Conservation (phyloP, 495 filamentous ascomycete species). For the Aspergillus saccharolyticus region DNA sequence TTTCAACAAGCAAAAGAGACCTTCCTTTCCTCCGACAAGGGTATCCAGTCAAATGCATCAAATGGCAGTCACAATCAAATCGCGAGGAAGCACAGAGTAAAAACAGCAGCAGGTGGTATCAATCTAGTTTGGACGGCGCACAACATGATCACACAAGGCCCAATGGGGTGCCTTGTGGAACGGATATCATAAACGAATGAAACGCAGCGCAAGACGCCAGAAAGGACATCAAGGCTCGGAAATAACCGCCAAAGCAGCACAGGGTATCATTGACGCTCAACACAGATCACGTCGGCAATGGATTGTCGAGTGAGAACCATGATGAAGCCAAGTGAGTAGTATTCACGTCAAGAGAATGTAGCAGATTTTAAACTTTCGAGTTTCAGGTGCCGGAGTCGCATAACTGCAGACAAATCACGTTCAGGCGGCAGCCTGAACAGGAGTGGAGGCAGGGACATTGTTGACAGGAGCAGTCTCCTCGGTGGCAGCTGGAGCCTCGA, state of each 20-base stretch:
- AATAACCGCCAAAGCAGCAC: constrained; percentile 25
- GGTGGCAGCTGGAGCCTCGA: constrained; percentile 24
- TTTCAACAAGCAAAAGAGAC: constrained; percentile 18
- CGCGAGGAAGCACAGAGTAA: constrained; percentile 25
- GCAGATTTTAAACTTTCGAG: constrained; percentile 11
- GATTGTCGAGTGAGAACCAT: constrained; percentile 17
- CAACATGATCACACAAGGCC: constrained; percentile 36
- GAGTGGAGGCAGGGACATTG: constrained; percentile 31
- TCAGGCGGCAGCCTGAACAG: constrained; percentile 50
- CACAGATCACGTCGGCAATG: constrained; percentile 1
- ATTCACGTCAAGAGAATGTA: constrained; percentile 14
- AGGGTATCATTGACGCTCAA: constrained; percentile 26
- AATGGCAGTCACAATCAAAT: constrained; percentile 23
- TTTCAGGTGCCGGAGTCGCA: background rate
- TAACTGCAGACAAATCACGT: constrained; percentile 1
- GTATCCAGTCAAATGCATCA: constrained; percentile 33
- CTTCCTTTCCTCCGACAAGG: constrained; percentile 33
- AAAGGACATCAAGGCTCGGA: constrained; percentile 18
- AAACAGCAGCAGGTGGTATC: constrained; percentile 44
- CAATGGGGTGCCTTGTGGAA: constrained; percentile 32
- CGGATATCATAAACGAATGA: constrained; percentile 40
- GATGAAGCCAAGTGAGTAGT: constrained; percentile 32
- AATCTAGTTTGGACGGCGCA: constrained; percentile 45
- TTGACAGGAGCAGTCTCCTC: constrained; percentile 34
- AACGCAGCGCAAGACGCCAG: constrained; percentile 20